phyloP scores from a whole-genome alignment of 345 rosid genomes.

The Populus euphratica region DNA sequence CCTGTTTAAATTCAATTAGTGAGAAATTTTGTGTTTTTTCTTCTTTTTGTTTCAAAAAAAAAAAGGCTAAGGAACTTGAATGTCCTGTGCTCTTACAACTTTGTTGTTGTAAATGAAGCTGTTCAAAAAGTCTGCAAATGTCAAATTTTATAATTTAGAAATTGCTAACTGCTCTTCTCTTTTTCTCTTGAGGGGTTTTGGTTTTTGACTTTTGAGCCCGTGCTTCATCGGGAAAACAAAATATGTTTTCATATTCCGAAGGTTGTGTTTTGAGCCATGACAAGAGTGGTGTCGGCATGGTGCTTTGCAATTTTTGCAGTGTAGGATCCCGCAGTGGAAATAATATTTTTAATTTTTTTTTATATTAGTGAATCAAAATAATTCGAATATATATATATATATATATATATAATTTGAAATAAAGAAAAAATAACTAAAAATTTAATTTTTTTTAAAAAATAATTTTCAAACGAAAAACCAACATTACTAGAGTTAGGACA shows the following conservation, averaged over 20 bases:
- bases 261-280: not conserved
- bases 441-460: no score
- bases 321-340: no score
- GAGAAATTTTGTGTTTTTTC: no score
- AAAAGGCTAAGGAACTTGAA: not conserved
- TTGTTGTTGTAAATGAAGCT: not conserved
- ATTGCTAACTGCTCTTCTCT: not conserved
- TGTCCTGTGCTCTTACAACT: not conserved
- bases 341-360: no score
- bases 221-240: not conserved
- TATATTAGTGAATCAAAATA: no score
- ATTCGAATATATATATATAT: no score
- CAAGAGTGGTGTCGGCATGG: not conserved
- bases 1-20: no score
- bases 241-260: not conserved
- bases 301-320: not conserved
- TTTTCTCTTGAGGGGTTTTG: not conserved
- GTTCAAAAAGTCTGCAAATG: not conserved
- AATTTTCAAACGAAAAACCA: no score
- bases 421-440: no score
- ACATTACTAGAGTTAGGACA: not conserved
- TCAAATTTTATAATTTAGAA: not conserved
- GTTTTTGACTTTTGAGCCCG: not conserved
- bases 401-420: no score
- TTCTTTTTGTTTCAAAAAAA: no score